Evolutionary conservation across 768 basidiomycete genomes (phyloP), one percentile per base, ranked within the genome.

Genomic region (Trametes punicea): DNA sequence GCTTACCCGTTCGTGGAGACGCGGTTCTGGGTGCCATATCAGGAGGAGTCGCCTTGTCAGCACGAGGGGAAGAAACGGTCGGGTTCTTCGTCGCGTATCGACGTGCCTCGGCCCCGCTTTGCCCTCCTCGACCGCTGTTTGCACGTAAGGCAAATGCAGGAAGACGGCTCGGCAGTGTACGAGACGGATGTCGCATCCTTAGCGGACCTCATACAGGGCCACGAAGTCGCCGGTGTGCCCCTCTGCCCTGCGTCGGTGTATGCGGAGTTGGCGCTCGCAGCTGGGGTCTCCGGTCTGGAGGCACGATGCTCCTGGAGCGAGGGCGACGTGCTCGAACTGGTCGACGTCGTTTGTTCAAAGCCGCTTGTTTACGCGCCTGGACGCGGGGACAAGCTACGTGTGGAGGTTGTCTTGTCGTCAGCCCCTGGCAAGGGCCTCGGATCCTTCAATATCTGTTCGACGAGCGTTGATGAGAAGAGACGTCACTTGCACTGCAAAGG

Each of bases 161-260:
- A 18, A 2, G 3, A 18, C 3, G 23, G 9, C 25, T 10, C 4
- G 4, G 21, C 78, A 1, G 70, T 77, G 36, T 85, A 84, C 63
- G 77, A 84, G 65, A 82, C 80, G 0, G 78, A 84, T 0, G 74
- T 84, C 18, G 50, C 56, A 4, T 63, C 68, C 39, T 52, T 88
- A 6, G 73, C 72, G 13, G 56, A 62, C 13, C 76, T 73, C 54
- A 82, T 88, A 7, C 57, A 67, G 20, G 84, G 85, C 0, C 87
- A 88, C 55, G 72, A 64, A n/a, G 84, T 88, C 6, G 79, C 74
- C 5, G 80, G 76, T 3, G 52, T 75, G 3, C 39, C 61, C 6
- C 55, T 65, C 11, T 87, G 85, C 60, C 85, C 87, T 9, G 86
- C 83, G 1, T 86, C 84, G 0, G 77, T 87, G 1, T 86, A 86